Evolutionary conservation across 495 filamentous ascomycete genomes (phyloP).

Genomic region (Baudoinia panamericana): DNA sequence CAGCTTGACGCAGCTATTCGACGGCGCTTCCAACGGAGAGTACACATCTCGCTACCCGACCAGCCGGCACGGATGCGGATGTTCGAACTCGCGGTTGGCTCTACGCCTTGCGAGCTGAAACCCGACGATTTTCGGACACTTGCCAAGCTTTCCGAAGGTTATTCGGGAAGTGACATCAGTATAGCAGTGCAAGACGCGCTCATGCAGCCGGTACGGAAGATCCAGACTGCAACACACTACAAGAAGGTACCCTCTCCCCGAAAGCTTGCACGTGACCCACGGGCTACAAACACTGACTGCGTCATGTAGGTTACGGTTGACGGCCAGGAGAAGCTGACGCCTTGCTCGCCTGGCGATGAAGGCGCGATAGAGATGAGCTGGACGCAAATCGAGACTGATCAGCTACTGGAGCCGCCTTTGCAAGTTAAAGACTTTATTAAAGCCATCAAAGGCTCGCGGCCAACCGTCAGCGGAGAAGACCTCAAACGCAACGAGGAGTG

Average conservation of each 20-base stretch:
- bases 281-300: slow-evolving; percentile 1
- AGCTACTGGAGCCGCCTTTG: slow-evolving; percentile 74
- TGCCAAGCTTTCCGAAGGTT: slow-evolving; percentile 74
- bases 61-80: slow-evolving; percentile 80
- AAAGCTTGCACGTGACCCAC: not conserved
- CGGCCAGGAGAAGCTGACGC: slow-evolving; percentile 66
- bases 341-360: slow-evolving; percentile 81
- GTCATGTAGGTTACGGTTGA: slow-evolving; percentile 52
- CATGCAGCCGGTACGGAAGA: slow-evolving; percentile 95
- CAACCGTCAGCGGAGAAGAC: slow-evolving; percentile 80
- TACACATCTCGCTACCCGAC: slow-evolving; percentile 90
- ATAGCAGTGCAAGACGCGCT: slow-evolving; percentile 95
- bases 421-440: slow-evolving; percentile 87
- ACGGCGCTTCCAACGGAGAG: slow-evolving; percentile 86
- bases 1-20: slow-evolving; percentile 97
- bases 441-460: slow-evolving; percentile 72
- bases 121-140: slow-evolving; percentile 64
- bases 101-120: slow-evolving; percentile 75
- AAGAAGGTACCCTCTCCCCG: slow-evolving; percentile 68
- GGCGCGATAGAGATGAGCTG: slow-evolving; percentile 87
- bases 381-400: slow-evolving; percentile 70
- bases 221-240: slow-evolving; percentile 97
- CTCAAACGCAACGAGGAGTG: slow-evolving; percentile 76
- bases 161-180: slow-evolving; percentile 89
- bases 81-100: slow-evolving; percentile 89